These are phyloP conservation scores for Colletotrichum cereale DNA, from an alignment of 2,329 filamentous ascomycete species.

Conservation along the genomic window DNA sequence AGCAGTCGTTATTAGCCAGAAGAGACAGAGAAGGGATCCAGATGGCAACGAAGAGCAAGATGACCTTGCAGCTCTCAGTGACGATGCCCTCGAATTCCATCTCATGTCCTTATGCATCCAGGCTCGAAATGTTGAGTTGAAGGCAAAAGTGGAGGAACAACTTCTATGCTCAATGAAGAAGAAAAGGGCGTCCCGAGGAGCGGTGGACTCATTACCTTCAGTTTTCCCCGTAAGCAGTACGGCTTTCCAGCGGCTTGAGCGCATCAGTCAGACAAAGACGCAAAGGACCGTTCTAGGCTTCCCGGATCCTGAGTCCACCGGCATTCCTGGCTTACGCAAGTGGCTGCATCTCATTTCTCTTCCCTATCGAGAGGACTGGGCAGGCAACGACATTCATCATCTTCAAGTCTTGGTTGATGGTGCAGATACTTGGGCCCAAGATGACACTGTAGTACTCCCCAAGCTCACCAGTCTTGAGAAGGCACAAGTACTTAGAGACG, in stretches of 20 bases:
- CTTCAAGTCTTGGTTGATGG: constrained; percentile 37
- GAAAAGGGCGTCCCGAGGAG: background rate
- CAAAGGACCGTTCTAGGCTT: constrained; percentile 15
- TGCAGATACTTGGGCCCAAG: constrained; percentile 22
- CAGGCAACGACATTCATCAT: constrained; percentile 24
- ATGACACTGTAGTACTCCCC: background rate
- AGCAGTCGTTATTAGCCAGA: too few relatives aligned
- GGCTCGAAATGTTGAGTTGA: constrained; percentile 24
- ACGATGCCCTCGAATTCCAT: background rate
- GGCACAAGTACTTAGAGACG: background rate
- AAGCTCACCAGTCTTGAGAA: background rate
- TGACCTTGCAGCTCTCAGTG: background rate
- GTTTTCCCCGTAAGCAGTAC: constrained; percentile 40
- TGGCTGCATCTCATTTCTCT: too few relatives aligned
- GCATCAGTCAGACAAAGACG: background rate
- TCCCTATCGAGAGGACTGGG: constrained; percentile 26
- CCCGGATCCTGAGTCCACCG: constrained; percentile 18
- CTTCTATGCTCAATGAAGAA: background rate
- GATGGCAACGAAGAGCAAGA: background rate
- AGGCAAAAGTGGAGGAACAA: constrained; percentile 13
- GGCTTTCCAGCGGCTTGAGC: too few relatives aligned
- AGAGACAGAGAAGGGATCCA: too few relatives aligned
- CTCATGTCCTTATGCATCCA: constrained; percentile 35
- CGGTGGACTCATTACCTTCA: too few relatives aligned
- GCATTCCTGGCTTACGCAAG: constrained; percentile 35